Evolutionary conservation across 129 eudicot genomes (phyloP), one percentile per base, ranked within the genome.

Genomic region (Dittrichia graveolens): DNA sequence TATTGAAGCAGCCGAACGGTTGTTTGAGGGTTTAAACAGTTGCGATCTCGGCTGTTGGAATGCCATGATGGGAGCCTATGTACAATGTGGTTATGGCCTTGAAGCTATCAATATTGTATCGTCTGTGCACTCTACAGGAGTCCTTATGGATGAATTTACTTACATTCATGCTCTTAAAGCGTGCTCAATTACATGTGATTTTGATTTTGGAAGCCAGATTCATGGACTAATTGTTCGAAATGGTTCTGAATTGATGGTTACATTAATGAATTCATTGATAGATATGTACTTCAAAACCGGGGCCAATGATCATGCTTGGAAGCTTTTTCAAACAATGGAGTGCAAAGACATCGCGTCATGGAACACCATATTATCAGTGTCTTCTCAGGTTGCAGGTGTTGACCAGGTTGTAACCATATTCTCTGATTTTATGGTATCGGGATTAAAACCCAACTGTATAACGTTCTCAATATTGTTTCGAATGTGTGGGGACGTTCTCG

Each of bases 21-120:
- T 77, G 12, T 68, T 80, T 69, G 78, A 61, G 65, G 15, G 77
- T 77, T 6, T 77, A 62, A 49, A 64, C 16, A 40, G 67, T 45
- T n/a, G 8, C 3, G 85, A 84, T 68, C 72, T 72, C 50, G 85
- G 75, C 41, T 72, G 76, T 69, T 80, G 84, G 88, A 84, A 84
- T 64, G 78, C 82, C 47, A 80, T 80, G 85, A 69, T 84, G 61
- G 85, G 82, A 73, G 78, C 67, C 5, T 84, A 84, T 68, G 83
- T 80, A 45, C 83, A 84, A 73, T 61, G 80, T 61, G 85, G 85
- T 24, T 73, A 48, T 67, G 72, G 84, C 40, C 11, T 65, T 35
- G 74, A 72, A 53, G 84, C 88, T 44, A 53, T 55, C 3, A 77
- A 76, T 19, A 35, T 55, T 14, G 76, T 72, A 60, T 79, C 84